These are phyloP conservation scores for Fusarium lateritium DNA, from an alignment of 2,329 filamentous ascomycete species.

Conservation along the genomic window DNA sequence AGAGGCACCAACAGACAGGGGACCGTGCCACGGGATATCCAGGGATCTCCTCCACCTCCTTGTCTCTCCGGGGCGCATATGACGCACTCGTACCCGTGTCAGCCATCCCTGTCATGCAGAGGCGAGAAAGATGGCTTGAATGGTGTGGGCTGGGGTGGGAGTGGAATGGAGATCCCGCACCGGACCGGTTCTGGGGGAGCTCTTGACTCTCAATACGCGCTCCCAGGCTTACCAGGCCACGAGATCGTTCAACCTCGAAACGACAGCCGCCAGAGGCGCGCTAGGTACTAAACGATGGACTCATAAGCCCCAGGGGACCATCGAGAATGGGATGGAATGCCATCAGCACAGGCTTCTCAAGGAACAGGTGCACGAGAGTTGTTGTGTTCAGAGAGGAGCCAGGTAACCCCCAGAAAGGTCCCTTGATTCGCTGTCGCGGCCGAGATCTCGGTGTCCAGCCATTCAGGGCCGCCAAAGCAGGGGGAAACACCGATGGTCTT, in stretches of 20 bases:
- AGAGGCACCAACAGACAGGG: slow-evolving; percentile 40
- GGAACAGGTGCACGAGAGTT: neutral
- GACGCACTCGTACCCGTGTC: slow-evolving; percentile 49
- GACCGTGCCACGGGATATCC: slow-evolving; percentile 40
- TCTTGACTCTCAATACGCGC: slow-evolving; percentile 26
- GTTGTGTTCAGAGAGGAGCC: neutral
- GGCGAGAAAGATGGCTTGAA: slow-evolving; percentile 37
- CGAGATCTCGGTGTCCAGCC: slow-evolving; percentile 42
- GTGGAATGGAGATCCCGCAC: slow-evolving; percentile 45
- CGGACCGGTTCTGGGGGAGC: slow-evolving; percentile 40
- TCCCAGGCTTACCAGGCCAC: slow-evolving; percentile 26
- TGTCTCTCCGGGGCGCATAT: slow-evolving; percentile 49
- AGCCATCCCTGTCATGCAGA: slow-evolving; percentile 43
- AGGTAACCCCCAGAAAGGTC: slow-evolving; percentile 18
- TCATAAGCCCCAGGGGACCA: slow-evolving; percentile 4
- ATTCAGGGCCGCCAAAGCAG: slow-evolving; percentile 30
- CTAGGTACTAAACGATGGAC: slow-evolving; percentile 7
- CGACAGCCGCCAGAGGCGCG: slow-evolving; percentile 43
- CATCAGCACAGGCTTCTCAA: neutral
- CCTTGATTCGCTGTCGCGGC: slow-evolving; percentile 38
- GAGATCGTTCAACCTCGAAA: slow-evolving; percentile 30
- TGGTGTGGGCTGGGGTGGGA: slow-evolving; percentile 36
- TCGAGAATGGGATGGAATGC: neutral
- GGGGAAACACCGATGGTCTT: slow-evolving; percentile 41
- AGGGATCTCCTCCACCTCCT: slow-evolving; percentile 40